Percentiles rank a stretch among this genome's conserved stretches.
Evolutionary conservation across 208 protist species (phyloP).

Genomic region (Borovskyia barvae): DNA sequence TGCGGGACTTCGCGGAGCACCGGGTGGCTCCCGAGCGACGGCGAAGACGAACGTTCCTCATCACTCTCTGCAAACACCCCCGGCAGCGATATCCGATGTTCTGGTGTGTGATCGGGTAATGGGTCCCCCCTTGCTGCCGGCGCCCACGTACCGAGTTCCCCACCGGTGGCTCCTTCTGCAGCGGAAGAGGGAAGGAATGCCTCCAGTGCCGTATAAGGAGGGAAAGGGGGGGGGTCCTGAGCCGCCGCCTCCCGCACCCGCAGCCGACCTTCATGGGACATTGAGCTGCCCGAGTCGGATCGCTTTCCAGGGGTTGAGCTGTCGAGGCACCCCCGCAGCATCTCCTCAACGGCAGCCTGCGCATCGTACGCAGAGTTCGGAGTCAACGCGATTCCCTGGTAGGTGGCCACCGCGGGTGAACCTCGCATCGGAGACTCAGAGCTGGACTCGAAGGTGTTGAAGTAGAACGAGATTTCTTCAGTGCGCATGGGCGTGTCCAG

Average conservation of each 20-base stretch:
- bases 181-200: conserved; percentile 6
- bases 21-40: conserved; percentile 5
- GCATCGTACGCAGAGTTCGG: conserved; percentile 16
- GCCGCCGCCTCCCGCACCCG: not conserved
- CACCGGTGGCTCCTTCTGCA: not conserved
- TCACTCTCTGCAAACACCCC: conserved; percentile 46
- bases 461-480: conserved; percentile 22
- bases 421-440: conserved; percentile 16
- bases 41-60: conserved; percentile 18
- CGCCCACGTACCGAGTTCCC: conserved; percentile 2
- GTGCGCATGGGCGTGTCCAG: conserved; percentile 18
- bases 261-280: not conserved
- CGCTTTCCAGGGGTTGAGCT: conserved; percentile 12
- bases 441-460: conserved; percentile 27
- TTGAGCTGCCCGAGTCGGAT: conserved; percentile 8
- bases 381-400: not conserved
- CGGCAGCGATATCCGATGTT: conserved; percentile 12
- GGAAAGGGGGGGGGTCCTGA: not conserved
- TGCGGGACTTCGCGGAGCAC: not conserved
- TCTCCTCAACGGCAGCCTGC: conserved; percentile 29
- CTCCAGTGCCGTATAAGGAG: conserved; percentile 5
- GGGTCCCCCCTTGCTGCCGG: not conserved
- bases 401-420: not conserved
- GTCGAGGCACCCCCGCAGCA: conserved; percentile 29
- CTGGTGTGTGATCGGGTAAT: conserved; percentile 8